Conservation (phyloP, 2,329 filamentous ascomycete species). For the Drechslera avenae region DNA sequence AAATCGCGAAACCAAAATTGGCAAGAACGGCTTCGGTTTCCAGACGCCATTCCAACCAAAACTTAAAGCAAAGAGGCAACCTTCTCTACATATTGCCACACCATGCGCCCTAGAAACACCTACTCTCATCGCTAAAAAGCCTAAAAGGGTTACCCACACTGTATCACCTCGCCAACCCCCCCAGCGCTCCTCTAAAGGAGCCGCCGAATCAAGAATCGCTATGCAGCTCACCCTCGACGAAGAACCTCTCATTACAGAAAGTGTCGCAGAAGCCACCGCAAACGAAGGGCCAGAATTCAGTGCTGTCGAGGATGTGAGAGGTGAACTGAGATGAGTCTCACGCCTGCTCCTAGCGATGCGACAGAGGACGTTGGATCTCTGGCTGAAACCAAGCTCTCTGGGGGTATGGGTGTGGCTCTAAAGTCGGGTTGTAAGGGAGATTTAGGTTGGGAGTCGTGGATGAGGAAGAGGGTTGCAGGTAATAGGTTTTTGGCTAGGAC, state of each 20-base stretch:
- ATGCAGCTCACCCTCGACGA: neutral
- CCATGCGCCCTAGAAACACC: too few relatives aligned
- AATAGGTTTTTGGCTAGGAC: too few relatives aligned
- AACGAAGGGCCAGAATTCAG: neutral
- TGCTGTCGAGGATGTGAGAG: neutral
- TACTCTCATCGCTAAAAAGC: neutral
- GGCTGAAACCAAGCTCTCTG: neutral
- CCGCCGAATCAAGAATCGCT: neutral
- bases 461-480: neutral
- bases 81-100: neutral
- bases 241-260: neutral
- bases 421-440: too few relatives aligned
- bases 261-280: neutral
- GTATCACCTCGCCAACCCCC: too few relatives aligned
- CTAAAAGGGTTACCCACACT: neutral
- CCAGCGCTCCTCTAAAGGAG: neutral
- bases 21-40: slow-evolving; percentile 14
- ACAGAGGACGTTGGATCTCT: neutral
- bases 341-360: neutral
- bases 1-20: slow-evolving; percentile 3
- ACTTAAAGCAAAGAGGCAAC: neutral
- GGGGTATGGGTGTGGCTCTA: too few relatives aligned
- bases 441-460: slow-evolving; percentile 1
- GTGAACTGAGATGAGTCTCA: neutral
- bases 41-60: neutral